Conservation (phyloP, 306 rosid species). For the Cucurbita ficifolia region DNA sequence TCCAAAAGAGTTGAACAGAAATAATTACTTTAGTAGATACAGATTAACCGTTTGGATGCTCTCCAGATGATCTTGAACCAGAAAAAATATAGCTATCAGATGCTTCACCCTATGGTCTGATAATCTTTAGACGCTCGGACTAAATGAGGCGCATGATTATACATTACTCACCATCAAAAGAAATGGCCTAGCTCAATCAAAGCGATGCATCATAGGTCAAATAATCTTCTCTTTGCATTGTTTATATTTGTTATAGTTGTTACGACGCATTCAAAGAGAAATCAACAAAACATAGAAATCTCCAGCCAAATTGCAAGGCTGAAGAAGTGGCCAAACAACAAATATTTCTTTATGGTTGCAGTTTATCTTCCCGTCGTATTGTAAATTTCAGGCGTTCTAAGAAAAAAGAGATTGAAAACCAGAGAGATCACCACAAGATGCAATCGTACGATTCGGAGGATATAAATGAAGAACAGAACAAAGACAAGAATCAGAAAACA, state of each 20-base stretch:
- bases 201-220: not conserved
- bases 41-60: not conserved
- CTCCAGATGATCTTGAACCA: conserved; percentile 1
- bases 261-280: not conserved
- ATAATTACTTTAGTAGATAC: not conserved
- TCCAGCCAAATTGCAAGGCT: not conserved
- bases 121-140: not conserved
- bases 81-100: not conserved
- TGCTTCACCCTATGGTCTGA: not conserved
- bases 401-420: not conserved
- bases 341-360: not conserved
- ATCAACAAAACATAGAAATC: not conserved
- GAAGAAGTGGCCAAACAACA: not conserved
- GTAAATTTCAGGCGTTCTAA: not conserved
- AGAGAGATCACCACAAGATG: not conserved
- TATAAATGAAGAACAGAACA: not conserved
- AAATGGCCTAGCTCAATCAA: not conserved
- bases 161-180: not conserved
- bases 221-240: not conserved
- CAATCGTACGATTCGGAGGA: not conserved
- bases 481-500: not conserved
- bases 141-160: not conserved
- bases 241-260: not conserved
- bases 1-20: conserved; percentile 10
- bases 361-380: not conserved